These are phyloP conservation scores for Amaranthus cruentus DNA, from an alignment of 148 eudicot genomes.

Conservation along the genomic window DNA sequence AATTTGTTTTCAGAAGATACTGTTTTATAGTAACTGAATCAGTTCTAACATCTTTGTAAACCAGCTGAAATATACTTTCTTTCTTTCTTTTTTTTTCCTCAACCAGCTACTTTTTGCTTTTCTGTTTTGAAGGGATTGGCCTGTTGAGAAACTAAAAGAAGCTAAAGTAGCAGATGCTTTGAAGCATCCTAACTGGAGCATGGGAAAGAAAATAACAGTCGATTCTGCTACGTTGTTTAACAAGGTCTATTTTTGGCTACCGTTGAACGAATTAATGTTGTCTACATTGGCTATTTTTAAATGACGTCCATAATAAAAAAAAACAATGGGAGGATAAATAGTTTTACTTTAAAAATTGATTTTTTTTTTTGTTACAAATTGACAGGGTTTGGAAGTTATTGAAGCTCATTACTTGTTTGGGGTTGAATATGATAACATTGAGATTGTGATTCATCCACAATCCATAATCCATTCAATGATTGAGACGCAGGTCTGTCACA, in stretches of 20 bases:
- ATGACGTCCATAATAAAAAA: neutral
- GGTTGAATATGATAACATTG: conserved; percentile 83
- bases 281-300: neutral
- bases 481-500: conserved; percentile 75
- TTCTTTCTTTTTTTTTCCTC: no score
- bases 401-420: conserved; percentile 99
- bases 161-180: conserved; percentile 96
- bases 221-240: conserved; percentile 98
- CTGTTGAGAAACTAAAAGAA: conserved; percentile 88
- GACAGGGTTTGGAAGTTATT: conserved; percentile 94
- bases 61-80: neutral
- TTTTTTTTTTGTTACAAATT: conserved; percentile 15
- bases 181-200: conserved; percentile 98
- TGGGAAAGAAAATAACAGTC: conserved; percentile 97
- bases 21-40: no score
- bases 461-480: conserved; percentile 97
- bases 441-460: conserved; percentile 94
- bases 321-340: neutral
- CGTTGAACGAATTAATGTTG: neutral
- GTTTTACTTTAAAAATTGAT: neutral
- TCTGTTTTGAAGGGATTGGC: conserved; percentile 69
- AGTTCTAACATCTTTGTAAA: neutral
- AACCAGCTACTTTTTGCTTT: neutral
- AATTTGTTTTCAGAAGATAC: neutral
- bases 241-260: conserved; percentile 44